Conservation (phyloP, 441 rosid species). For the Hypseocharis bilobata region DNA sequence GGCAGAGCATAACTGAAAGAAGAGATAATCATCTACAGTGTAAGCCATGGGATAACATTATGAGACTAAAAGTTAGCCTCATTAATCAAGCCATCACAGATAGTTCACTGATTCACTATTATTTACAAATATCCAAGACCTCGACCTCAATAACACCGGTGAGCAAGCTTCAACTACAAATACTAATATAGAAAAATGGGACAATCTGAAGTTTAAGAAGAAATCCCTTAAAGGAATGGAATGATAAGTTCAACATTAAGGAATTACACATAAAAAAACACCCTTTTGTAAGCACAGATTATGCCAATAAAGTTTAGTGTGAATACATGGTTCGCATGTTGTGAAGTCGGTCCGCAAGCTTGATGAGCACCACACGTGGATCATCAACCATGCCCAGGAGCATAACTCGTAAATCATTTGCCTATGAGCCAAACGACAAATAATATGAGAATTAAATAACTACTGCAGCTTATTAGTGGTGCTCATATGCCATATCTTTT, state of each 20-base stretch:
- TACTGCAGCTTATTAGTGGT: background rate
- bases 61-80: background rate
- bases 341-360: conserved; percentile 81
- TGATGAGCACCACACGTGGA: conserved; percentile 72
- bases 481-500: conserved; percentile 10
- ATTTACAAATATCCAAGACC: conserved; percentile 10
- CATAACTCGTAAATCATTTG: conserved; percentile 56
- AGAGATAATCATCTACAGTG: conserved; percentile 6
- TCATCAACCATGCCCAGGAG: conserved; percentile 78
- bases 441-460: conserved; percentile 17
- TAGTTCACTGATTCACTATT: background rate
- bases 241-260: background rate
- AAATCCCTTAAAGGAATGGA: background rate
- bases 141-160: background rate
- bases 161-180: background rate
- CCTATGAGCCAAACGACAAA: conserved; percentile 32
- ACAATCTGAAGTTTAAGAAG: background rate
- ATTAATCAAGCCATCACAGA: conserved; percentile 1
- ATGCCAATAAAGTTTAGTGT: conserved; percentile 14
- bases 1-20: conserved; percentile 56
- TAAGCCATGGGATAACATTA: conserved; percentile 2
- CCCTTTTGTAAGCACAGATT: background rate
- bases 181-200: too few relatives aligned
- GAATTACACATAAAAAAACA: background rate
- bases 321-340: conserved; percentile 74